Evolutionary conservation across 192 early-diverging fungal genomes (phyloP), one percentile per base, ranked within the genome.

Genomic region (Borealophlyctis nickersoniae): DNA sequence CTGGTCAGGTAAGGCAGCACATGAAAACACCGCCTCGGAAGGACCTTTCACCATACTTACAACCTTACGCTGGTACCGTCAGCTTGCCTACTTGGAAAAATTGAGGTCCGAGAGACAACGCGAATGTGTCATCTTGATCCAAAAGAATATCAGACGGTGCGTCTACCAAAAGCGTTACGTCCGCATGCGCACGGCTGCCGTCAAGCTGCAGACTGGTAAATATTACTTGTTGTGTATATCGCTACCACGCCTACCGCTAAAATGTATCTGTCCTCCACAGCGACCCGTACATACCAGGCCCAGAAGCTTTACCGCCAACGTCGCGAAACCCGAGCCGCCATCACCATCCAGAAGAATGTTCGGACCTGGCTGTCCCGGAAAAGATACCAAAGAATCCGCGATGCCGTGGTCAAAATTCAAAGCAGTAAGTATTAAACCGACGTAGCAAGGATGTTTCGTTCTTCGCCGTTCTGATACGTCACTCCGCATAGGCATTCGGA

Each of bases 11-110:
- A 45, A 13, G 39, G 7, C 19, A 45, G 7, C n/a, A n/a, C n/a
- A n/a, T n/a, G n/a, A n/a, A n/a, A n/a, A n/a, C n/a, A n/a, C n/a
- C n/a, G n/a, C n/a, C n/a, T n/a, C n/a, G n/a, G n/a, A n/a, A n/a
- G n/a, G n/a, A n/a, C n/a, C n/a, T n/a, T n/a, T n/a, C n/a, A n/a
- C n/a, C n/a, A n/a, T n/a, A n/a, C n/a, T n/a, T n/a, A n/a, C n/a
- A n/a, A n/a, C n/a, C n/a, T n/a, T n/a, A n/a, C n/a, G n/a, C n/a
- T n/a, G n/a, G n/a, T n/a, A n/a, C n/a, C n/a, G n/a, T n/a, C 35
- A 72, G 70, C 64, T 92, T 50, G 92, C 92, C 14, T 88, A 81
- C 67, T 69, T 94, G 58, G 95, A 99, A 67, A 96, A 94, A 74
- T 78, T 91, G 53, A 87, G 95, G 32, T 77, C 90, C 3, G 92